Percentiles rank a stretch among this genome's conserved stretches.
phyloP scores from a whole-genome alignment of 2,329 filamentous ascomycete genomes.

The Ceratocystis destructans region DNA sequence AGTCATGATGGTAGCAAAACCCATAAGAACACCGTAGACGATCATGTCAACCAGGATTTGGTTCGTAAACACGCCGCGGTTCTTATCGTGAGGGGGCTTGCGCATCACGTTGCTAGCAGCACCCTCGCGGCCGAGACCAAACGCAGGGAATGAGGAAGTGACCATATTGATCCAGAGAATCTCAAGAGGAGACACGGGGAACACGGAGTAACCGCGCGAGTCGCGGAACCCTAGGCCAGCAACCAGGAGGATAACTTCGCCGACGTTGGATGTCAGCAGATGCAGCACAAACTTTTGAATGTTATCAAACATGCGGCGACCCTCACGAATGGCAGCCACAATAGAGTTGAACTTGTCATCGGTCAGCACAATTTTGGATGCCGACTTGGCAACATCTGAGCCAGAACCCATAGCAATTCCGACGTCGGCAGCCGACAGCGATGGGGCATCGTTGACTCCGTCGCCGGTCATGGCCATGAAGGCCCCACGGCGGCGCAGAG shows the following conservation, averaged over 20 bases:
- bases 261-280: conserved; percentile 67
- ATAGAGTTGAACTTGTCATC: conserved; percentile 85
- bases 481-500: conserved; percentile 59
- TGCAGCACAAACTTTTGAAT: conserved; percentile 80
- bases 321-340: conserved; percentile 68
- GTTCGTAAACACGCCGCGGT: conserved; percentile 58
- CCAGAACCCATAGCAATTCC: conserved; percentile 86
- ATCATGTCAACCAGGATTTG: conserved; percentile 69
- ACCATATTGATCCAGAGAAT: conserved; percentile 94
- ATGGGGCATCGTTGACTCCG: conserved; percentile 76
- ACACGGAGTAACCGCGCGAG: conserved; percentile 55
- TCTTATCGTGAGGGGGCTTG: conserved; percentile 60
- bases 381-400: conserved; percentile 74
- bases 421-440: conserved; percentile 66
- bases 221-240: conserved; percentile 76
- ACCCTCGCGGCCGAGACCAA: conserved; percentile 70
- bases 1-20: conserved; percentile 48
- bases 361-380: conserved; percentile 66
- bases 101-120: conserved; percentile 65
- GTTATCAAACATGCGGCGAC: conserved; percentile 74
- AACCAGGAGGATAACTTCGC: conserved; percentile 67
- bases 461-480: conserved; percentile 85
- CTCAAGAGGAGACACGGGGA: conserved; percentile 71
- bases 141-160: conserved; percentile 74
- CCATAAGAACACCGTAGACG: conserved; percentile 68